A percentile compares a stretch with the other conserved stretches of the same genome.
Evolutionary conservation across 768 basidiomycete genomes (phyloP).

Genomic region (Gymnopilus junonius): DNA sequence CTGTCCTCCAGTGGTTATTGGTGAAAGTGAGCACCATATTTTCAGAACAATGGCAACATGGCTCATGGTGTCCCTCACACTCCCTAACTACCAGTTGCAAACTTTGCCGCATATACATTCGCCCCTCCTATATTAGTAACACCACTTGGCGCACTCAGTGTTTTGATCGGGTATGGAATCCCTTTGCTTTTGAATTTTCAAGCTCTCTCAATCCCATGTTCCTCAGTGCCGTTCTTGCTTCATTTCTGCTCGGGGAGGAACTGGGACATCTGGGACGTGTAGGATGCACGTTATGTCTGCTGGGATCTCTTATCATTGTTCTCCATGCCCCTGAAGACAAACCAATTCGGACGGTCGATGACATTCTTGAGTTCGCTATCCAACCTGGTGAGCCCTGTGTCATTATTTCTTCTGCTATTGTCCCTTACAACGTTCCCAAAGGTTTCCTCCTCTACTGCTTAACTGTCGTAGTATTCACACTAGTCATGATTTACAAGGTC

Average conservation of each 20-base stretch:
- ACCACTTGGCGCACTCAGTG: slow-evolving; percentile 94
- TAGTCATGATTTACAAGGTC: slow-evolving; percentile 87
- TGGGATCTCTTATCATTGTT: slow-evolving; percentile 93
- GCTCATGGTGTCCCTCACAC: slow-evolving; percentile 6
- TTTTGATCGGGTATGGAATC: slow-evolving; percentile 87
- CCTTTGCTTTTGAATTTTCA: neutral
- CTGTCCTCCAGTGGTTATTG: slow-evolving; percentile 73
- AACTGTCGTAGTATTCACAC: slow-evolving; percentile 77
- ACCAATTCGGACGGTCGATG: slow-evolving; percentile 89
- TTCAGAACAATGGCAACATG: neutral
- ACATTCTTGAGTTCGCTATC: slow-evolving; percentile 91
- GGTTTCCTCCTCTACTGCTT: slow-evolving; percentile 93
- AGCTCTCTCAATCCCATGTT: slow-evolving; percentile 1
- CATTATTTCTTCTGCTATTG: neutral
- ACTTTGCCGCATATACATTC: slow-evolving; percentile 97
- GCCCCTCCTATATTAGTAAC: slow-evolving; percentile 99
- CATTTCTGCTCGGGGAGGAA: slow-evolving; percentile 90
- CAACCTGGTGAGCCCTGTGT: slow-evolving; percentile 71
- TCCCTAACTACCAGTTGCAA: slow-evolving; percentile 56
- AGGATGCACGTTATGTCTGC: slow-evolving; percentile 81
- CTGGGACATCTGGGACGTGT: slow-evolving; percentile 91
- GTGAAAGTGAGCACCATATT: slow-evolving; percentile 67
- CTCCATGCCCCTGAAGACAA: slow-evolving; percentile 97
- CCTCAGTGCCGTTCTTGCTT: slow-evolving; percentile 90
- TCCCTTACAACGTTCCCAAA: slow-evolving; percentile 30